Base-by-base conservation (phyloP, 1,284 basidiomycete genomes). In the Rhodotorula sp. region DNA sequence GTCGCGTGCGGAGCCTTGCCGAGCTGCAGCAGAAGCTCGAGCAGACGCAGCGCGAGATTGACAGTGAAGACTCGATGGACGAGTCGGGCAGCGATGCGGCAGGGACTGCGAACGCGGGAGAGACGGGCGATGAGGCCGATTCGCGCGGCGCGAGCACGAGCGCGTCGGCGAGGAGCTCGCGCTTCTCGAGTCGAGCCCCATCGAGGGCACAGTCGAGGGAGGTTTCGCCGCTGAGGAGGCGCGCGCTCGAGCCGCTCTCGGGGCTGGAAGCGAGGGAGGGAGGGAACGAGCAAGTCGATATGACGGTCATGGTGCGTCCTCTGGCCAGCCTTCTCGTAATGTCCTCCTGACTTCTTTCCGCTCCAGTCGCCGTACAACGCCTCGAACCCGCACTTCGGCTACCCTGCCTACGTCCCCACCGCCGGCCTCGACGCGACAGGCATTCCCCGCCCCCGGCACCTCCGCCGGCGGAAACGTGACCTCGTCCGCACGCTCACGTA, bases 361-460 rank as follows among this genome's bases (percentile, higher is more conserved):
- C n/a, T 12, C 17, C 54, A 70, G 75, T 78, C 77, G 0, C 82
- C 82, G 10, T 82, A 82, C 79, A 82, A 82, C 70, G 70, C 77
- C 59, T 77, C 87, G 62, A 93, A 92, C 76, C 91, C 91, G 0
- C 92, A 89, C 82, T 93, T 88, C 77, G 91, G 91, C n/a, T 94
- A 94, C 80, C 90, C 92, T 0, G 82, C 84, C 60, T 81, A 78
- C n/a, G 64, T 76, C 19, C 82, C 65, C 78, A 82, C 79, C 8
- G 80, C 71, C 51, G 61, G 44, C 17, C 57, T 64, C 74, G 67
- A 79, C 48, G 70, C 81, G 67, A 58, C 67, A 34, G 61, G 64
- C 39, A 61, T 71, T 57, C 72, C 73, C 27, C 64, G 70, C 56
- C 59, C 78, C 5, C 70, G 71, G 81, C 64, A 88, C 79, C 87